phyloP scores from a whole-genome alignment of 352 stramenopile genomes.

The Phytophthora kernoviae region DNA sequence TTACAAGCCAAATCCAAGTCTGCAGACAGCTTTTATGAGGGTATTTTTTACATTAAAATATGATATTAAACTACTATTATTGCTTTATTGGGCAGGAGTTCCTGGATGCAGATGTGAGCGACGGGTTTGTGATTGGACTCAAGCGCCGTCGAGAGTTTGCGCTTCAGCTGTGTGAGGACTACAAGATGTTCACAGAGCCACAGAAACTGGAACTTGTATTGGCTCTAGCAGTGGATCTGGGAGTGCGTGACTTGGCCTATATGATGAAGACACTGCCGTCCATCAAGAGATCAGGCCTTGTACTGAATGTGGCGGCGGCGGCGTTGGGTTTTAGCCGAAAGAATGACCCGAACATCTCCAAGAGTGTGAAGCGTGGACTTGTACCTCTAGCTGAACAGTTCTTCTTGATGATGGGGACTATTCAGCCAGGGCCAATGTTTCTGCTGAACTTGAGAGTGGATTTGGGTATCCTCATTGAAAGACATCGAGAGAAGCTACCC shows the following conservation, averaged over 20 bases:
- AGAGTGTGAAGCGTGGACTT: constrained; percentile 85
- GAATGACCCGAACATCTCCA: constrained; percentile 84
- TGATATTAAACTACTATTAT: neutral
- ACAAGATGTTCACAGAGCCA: constrained; percentile 73
- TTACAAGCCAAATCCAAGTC: constrained; percentile 64
- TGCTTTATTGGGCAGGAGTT: constrained; percentile 37
- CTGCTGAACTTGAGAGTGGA: constrained; percentile 74
- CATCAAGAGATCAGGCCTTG: constrained; percentile 75
- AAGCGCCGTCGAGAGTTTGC: constrained; percentile 83
- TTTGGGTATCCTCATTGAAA: constrained; percentile 55
- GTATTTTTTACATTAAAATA: neutral
- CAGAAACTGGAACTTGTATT: constrained; percentile 84
- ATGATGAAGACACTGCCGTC: constrained; percentile 86
- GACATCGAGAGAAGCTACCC: constrained; percentile 50
- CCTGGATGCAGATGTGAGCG: constrained; percentile 65
- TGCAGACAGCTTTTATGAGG: neutral
- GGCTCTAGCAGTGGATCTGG: constrained; percentile 78
- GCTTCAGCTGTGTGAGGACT: constrained; percentile 72
- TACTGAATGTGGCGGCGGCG: constrained; percentile 79
- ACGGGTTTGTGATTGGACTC: constrained; percentile 85
- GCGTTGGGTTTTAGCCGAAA: constrained; percentile 80
- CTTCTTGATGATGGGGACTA: constrained; percentile 74
- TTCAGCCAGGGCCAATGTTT: constrained; percentile 75
- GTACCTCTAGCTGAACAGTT: constrained; percentile 84
- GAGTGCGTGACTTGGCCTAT: constrained; percentile 75